phyloP scores from a whole-genome alignment of 164 flowering plant species.

The Saururus chinensis region DNA sequence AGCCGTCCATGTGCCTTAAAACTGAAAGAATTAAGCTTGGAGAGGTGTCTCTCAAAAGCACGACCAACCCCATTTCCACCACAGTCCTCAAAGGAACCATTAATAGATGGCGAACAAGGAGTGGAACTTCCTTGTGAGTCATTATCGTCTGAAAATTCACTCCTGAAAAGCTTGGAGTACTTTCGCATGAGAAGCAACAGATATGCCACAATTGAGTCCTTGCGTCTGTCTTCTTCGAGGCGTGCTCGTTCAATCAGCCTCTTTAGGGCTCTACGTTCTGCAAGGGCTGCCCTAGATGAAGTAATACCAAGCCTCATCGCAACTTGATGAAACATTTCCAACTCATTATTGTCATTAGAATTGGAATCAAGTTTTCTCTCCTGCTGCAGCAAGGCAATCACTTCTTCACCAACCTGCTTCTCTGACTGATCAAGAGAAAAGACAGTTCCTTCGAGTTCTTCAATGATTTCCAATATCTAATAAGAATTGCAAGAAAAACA shows the following conservation, averaged over 20 bases:
- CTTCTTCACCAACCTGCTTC: conserved; percentile 92
- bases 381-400: conserved; percentile 81
- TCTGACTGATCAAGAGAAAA: conserved; percentile 70
- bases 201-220: conserved; percentile 91
- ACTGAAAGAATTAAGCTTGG: conserved; percentile 75
- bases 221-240: conserved; percentile 82
- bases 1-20: conserved; percentile 43
- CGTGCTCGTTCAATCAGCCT: conserved; percentile 80
- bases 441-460: conserved; percentile 51
- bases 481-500: conserved; percentile 1
- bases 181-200: conserved; percentile 91
- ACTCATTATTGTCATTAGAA: conserved; percentile 54
- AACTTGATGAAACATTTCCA: conserved; percentile 86
- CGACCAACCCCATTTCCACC: conserved; percentile 32
- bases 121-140: conserved; percentile 98
- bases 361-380: conserved; percentile 54
- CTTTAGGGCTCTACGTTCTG: conserved; percentile 91
- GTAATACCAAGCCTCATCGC: conserved; percentile 82
- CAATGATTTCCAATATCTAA: conserved; percentile 70
- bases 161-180: conserved; percentile 84
- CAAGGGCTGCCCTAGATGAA: conserved; percentile 87
- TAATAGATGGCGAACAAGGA: conserved; percentile 91
- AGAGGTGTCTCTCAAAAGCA: conserved; percentile 70
- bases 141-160: conserved; percentile 81
- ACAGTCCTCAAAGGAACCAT: conserved; percentile 39